These are phyloP conservation scores for Xylariaceae sp. DNA, from an alignment of 2,329 filamentous ascomycete species.

Conservation along the genomic window DNA sequence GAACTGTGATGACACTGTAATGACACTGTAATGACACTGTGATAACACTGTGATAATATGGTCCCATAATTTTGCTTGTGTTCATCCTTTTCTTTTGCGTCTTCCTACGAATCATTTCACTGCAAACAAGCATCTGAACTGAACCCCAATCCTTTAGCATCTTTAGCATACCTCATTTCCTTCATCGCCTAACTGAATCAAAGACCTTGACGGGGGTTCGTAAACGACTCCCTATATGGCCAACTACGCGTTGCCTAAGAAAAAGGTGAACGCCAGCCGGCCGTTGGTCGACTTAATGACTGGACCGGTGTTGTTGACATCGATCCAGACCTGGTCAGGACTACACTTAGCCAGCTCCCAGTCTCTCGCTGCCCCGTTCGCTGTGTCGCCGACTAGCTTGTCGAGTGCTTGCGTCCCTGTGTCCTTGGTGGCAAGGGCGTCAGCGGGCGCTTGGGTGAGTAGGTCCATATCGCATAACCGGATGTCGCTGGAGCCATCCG, in stretches of 20 bases:
- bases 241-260: slow-evolving; percentile 11
- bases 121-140: no score
- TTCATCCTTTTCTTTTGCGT: no score
- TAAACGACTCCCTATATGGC: not conserved
- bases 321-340: slow-evolving; percentile 9
- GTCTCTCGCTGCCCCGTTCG: slow-evolving; percentile 9
- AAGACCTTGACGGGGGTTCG: no score
- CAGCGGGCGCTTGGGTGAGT: slow-evolving; percentile 19
- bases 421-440: slow-evolving; percentile 15
- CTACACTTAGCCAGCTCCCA: slow-evolving; percentile 14
- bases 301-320: slow-evolving; percentile 1
- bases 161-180: no score
- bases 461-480: slow-evolving; percentile 19
- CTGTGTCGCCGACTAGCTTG: slow-evolving; percentile 8
- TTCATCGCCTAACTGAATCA: no score
- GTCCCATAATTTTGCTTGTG: no score
- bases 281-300: slow-evolving; percentile 15
- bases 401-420: slow-evolving; percentile 11
- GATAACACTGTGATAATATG: no score
- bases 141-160: no score
- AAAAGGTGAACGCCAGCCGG: slow-evolving; percentile 11
- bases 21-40: no score
- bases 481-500: slow-evolving; percentile 18
- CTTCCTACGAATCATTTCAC: no score
- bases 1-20: no score